Evolutionary conservation across 78 protist genomes (phyloP).

Genomic region (Emiliania huxleyi): DNA sequence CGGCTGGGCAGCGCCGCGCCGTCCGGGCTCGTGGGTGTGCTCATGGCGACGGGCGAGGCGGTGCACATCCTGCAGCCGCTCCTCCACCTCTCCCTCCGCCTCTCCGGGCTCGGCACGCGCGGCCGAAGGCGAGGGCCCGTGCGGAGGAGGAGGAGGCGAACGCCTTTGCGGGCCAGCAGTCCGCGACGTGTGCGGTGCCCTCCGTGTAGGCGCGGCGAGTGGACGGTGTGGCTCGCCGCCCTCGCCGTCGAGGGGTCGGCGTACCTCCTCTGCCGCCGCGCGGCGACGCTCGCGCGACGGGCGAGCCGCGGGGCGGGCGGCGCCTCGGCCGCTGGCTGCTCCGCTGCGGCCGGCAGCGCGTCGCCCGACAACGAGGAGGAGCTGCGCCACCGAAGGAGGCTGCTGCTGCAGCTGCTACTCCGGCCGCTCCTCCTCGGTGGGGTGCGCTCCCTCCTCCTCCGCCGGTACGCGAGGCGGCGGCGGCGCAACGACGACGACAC

Average conservation of each 20-base stretch:
- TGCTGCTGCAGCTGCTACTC: not conserved
- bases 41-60: not conserved
- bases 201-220: not conserved
- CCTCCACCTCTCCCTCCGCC: not conserved
- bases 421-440: not conserved
- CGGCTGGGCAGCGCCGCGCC: not conserved
- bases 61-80: not conserved
- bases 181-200: too few species aligned
- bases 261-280: not conserved
- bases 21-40: not conserved
- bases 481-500: not conserved
- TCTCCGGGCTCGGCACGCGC: not conserved
- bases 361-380: not conserved
- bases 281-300: not conserved
- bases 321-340: not conserved
- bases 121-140: not conserved
- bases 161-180: not conserved
- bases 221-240: not conserved
- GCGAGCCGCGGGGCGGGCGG: not conserved
- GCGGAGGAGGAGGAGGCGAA: not conserved
- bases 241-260: not conserved
- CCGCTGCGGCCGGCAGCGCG: not conserved
- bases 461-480: not conserved
- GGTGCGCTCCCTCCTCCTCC: too few species aligned
- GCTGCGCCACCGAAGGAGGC: not conserved